Evolutionary conservation across 2,329 filamentous ascomycete species (phyloP), one percentile per base, ranked within the genome.

Genomic region (Fusarium falciforme): DNA sequence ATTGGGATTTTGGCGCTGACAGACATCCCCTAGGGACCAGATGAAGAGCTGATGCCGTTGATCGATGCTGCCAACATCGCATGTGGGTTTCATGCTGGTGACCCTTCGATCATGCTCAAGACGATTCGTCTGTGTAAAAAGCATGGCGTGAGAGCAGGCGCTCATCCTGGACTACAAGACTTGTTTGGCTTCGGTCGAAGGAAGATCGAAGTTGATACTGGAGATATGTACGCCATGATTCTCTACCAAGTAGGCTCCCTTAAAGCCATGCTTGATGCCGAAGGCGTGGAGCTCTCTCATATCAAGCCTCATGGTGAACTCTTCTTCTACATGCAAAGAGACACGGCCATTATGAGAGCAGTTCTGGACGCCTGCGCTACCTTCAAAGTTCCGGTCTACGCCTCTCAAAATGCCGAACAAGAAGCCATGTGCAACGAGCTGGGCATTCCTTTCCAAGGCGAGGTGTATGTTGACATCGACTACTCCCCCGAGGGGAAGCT

Each of bases 91-190:
- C 88, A 90, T 68, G 88, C 86, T 35, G 88, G 89, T 44, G 91
- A 93, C 69, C 90, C 90, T 0, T 77, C 89, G n/a, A 90, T 91
- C 63, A 93, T 92, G 90, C 82, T 87, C 57, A 84, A 89, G 65
- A 92, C 90, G 0, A 87, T 92, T 12, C 83, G 82, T 11, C 83
- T 87, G 20, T 90, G 89, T 81, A 92, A 91, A 80, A 78, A 85
- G 47, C 86, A 90, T 79, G 84, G 84, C 66, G 86, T 92, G 69
- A 85, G 84, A 59, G 82, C 89, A 7, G 91, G 91, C 9, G 91
- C 91, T 0, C 91, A 93, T 74, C 91, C 91, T 0, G 90, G 90
- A 2, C 83, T 92, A 1, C 90, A 89, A n/a, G 91, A 93, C 77
- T 84, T 91, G 25, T 86, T 90, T 80, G 91, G 91, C 10, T 93